These are phyloP conservation scores for Myxozyma neotropica DNA, from an alignment of 805 yeast genomes.

Conservation along the genomic window DNA sequence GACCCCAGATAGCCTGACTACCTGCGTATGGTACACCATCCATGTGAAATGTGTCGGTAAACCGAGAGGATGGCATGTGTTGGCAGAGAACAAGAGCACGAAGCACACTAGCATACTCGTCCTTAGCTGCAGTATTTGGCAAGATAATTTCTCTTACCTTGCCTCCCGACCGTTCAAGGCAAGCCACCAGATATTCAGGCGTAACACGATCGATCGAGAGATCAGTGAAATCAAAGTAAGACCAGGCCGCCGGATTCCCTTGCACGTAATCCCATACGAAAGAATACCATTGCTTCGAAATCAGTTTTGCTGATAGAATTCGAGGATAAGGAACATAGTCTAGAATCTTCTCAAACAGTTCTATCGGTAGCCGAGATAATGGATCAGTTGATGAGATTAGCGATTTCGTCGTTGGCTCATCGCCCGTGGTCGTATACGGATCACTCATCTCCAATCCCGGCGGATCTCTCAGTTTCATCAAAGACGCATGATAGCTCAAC, in stretches of 20 bases:
- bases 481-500: slow-evolving; percentile 13
- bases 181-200: slow-evolving; percentile 25
- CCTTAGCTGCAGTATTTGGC: slow-evolving; percentile 1
- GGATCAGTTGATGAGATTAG: slow-evolving; percentile 7
- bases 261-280: slow-evolving; percentile 15
- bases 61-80: slow-evolving; percentile 14
- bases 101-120: slow-evolving; percentile 13
- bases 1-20: slow-evolving; percentile 21
- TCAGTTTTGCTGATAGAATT: slow-evolving; percentile 8
- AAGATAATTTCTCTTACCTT: slow-evolving; percentile 2
- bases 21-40: slow-evolving; percentile 20
- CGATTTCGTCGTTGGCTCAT: not conserved
- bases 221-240: slow-evolving; percentile 15
- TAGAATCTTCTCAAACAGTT: slow-evolving; percentile 14
- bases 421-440: no score
- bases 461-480: slow-evolving; percentile 16
- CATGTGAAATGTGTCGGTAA: slow-evolving; percentile 12
- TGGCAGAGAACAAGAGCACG: slow-evolving; percentile 22
- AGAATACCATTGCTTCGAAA: slow-evolving; percentile 18
- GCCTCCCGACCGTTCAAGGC: slow-evolving; percentile 17
- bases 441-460: slow-evolving; percentile 2
- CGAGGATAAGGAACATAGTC: slow-evolving; percentile 22
- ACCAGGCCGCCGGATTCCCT: slow-evolving; percentile 10
- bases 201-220: slow-evolving; percentile 11
- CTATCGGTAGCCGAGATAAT: slow-evolving; percentile 15